Evolutionary conservation across 257 asterid genomes (phyloP), one percentile per base, ranked within the genome.

Genomic region (Knoxia roxburghii): DNA sequence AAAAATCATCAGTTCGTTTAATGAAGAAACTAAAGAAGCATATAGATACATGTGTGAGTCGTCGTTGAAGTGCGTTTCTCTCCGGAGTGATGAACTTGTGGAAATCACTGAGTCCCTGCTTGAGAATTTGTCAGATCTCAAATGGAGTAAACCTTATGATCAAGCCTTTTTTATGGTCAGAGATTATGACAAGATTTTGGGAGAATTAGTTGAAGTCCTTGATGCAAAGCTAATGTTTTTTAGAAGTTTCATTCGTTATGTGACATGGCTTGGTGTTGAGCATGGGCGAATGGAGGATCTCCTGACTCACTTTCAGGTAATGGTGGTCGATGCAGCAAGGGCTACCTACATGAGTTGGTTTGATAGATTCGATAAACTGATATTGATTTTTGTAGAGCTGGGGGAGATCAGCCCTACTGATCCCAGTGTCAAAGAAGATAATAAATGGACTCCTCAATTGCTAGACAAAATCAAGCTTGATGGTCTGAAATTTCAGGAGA

Each of bases 131-230:
- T 29, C 10, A 2, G 54, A 62, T 62, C 54, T 62, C 33, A 13
- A 7, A 39, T 5, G 37, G 6, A 13, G 23, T 17, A 20, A 5
- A 5, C 67, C 35, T 23, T 29, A 11, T 62, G 54, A 62, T 62
- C 67, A 60, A 40, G n/a, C 50, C 12, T 35, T 60, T 21, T 37
- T 35, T 60, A 37, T 60, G 65, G 65, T 60, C 15, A 60, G 50
- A 15, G 66, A 23, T 39, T 8, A 40, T 23, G n/a, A 61, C 29
- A 35, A 40, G 7, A 8, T n/a, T 61, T 21, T 61, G 66, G 11
- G 11, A 26, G 51, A 39, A 21, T 35, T 21, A 0, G 6, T 61
- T 23, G 52, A 39, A 8, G 21, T 21, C 67, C 7, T 62, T 62
- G 39, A 41, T 21, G 37, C 10, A 54, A 62, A 62, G 54, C 54